These are phyloP conservation scores for Jackrogersella multiformis DNA, from an alignment of 495 filamentous ascomycete genomes.

Conservation along the genomic window DNA sequence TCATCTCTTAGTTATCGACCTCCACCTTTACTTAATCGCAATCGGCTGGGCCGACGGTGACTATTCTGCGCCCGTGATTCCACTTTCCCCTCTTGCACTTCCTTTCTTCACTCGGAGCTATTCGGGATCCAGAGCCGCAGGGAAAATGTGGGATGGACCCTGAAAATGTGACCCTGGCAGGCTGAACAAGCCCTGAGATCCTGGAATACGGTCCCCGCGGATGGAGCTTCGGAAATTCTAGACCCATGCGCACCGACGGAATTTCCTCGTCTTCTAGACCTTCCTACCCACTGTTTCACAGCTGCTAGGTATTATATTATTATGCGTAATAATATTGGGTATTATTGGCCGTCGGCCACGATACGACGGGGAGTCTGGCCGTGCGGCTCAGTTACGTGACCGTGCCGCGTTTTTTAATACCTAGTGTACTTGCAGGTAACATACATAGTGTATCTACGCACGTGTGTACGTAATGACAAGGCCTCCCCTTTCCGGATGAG, in stretches of 20 bases:
- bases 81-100: conserved; percentile 16
- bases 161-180: conserved; percentile 43
- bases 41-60: no score
- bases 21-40: neutral
- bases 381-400: conserved; percentile 37
- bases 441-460: neutral
- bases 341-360: conserved; percentile 15
- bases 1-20: neutral
- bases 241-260: conserved; percentile 27
- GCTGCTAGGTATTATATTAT: neutral
- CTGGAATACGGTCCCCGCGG: conserved; percentile 17
- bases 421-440: neutral
- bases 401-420: neutral
- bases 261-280: conserved; percentile 20
- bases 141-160: conserved; percentile 41
- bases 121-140: conserved; percentile 40
- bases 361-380: conserved; percentile 19
- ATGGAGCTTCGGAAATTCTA: conserved; percentile 37
- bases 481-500: neutral
- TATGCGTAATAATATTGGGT: no score
- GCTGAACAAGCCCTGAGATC: conserved; percentile 11
- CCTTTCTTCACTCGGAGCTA: conserved; percentile 28
- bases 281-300: conserved; percentile 16
- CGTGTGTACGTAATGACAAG: conserved; percentile 1
- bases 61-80: conserved; percentile 27